Conservation (phyloP, 768 basidiomycete genomes). For the Cystobasidiopsis lactophilus region DNA sequence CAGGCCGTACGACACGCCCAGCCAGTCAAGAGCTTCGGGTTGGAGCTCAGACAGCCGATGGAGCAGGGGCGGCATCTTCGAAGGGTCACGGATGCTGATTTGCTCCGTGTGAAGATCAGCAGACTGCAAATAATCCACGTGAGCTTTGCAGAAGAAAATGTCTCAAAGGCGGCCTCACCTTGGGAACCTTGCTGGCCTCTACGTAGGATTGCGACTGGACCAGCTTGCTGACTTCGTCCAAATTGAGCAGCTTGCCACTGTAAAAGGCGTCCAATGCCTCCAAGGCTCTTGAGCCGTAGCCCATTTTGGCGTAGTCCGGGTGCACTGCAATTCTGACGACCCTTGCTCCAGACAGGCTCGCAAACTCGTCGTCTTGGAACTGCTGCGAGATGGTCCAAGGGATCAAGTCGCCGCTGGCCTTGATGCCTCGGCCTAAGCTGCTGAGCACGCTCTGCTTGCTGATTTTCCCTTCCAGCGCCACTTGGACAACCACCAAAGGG, state of each 20-base stretch:
- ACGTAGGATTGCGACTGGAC: slow-evolving; percentile 38
- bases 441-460: slow-evolving; percentile 66
- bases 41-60: slow-evolving; percentile 72
- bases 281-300: slow-evolving; percentile 76
- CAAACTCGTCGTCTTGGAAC: slow-evolving; percentile 90
- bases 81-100: slow-evolving; percentile 43
- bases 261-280: slow-evolving; percentile 74
- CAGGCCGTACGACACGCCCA: slow-evolving; percentile 89
- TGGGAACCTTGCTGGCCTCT: slow-evolving; percentile 28
- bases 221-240: slow-evolving; percentile 42
- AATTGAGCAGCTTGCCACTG: slow-evolving; percentile 70
- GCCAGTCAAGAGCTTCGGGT: slow-evolving; percentile 74
- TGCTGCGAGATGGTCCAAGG: slow-evolving; percentile 87
- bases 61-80: slow-evolving; percentile 75
- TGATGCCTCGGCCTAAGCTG: slow-evolving; percentile 54
- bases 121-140: slow-evolving; percentile 22
- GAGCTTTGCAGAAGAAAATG: background rate
- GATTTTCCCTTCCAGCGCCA: slow-evolving; percentile 85
- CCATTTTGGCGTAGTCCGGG: slow-evolving; percentile 95
- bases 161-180: slow-evolving; percentile 12
- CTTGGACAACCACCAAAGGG: slow-evolving; percentile 83
- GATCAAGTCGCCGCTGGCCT: slow-evolving; percentile 87
- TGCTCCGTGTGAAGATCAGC: slow-evolving; percentile 51
- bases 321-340: slow-evolving; percentile 85
- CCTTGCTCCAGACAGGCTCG: slow-evolving; percentile 67